Conservation (phyloP, 73 alveolate species). For the Symbiodinium natans region DNA sequence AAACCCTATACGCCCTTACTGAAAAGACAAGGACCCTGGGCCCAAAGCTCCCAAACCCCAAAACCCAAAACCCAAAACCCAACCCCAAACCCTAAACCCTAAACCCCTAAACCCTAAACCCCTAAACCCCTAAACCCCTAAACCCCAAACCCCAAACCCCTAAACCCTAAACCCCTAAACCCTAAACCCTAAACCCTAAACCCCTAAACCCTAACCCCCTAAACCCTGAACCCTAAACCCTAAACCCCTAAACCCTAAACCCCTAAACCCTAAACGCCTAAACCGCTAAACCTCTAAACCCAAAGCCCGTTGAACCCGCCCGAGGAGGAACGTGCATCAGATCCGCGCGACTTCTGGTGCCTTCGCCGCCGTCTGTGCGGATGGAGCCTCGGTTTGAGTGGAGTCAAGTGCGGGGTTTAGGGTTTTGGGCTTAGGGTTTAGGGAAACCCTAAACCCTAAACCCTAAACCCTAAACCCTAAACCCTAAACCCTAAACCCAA, state of each 20-base stretch:
- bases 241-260: no score
- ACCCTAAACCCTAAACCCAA: neutral
- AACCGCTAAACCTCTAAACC: neutral
- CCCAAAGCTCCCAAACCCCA: no score
- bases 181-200: neutral
- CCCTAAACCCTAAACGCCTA: no score
- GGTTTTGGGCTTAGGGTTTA: neutral
- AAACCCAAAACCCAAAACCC: no score
- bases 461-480: no score
- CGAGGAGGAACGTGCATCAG: neutral
- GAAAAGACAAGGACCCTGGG: no score
- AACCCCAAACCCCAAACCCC: no score
- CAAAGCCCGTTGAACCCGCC: neutral
- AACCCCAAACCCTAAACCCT: no score
- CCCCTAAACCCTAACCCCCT: neutral
- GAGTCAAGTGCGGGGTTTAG: neutral
- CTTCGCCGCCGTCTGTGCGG: neutral
- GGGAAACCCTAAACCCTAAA: neutral
- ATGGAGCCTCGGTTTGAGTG: neutral
- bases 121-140: no score
- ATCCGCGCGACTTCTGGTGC: neutral
- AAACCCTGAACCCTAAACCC: no score
- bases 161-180: neutral
- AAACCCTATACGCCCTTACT: no score
- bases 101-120: no score